Conservation (phyloP, 2,329 filamentous ascomycete species). For the Biscogniauxia marginata region DNA sequence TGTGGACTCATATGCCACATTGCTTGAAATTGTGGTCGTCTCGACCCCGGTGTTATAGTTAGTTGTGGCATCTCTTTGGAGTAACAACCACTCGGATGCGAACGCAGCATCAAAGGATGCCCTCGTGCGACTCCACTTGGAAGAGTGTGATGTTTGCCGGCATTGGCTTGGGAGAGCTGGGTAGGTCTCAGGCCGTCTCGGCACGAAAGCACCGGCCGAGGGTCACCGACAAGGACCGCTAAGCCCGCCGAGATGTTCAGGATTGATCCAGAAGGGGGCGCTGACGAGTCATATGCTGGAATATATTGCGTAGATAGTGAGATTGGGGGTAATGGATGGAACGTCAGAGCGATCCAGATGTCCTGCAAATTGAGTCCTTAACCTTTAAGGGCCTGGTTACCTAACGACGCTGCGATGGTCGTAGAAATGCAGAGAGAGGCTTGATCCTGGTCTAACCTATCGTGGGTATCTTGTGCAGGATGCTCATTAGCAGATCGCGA, state of each 20-base stretch:
- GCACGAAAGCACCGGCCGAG: neutral
- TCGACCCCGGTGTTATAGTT: neutral
- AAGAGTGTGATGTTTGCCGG: neutral
- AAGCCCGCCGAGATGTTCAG: neutral
- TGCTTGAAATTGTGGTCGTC: neutral
- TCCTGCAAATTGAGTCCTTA: neutral
- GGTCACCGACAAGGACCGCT: neutral
- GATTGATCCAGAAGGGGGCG: neutral
- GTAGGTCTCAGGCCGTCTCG: neutral
- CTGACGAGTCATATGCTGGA: neutral
- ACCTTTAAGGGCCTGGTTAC: neutral
- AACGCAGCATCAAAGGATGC: neutral
- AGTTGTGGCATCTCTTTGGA: neutral
- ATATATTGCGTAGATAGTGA: neutral
- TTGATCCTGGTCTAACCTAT: neutral
- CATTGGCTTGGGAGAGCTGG: neutral
- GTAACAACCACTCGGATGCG: neutral
- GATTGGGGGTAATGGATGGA: neutral
- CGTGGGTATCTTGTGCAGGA: neutral
- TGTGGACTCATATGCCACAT: neutral
- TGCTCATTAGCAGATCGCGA: neutral
- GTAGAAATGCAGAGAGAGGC: neutral
- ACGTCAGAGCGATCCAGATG: slow-evolving; percentile 2
- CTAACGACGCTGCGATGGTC: neutral
- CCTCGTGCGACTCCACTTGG: neutral